Percentiles rank a stretch among this genome's conserved stretches.
Conservation (phyloP, 1,139 yeast species). For the Candida sanyaensis region DNA sequence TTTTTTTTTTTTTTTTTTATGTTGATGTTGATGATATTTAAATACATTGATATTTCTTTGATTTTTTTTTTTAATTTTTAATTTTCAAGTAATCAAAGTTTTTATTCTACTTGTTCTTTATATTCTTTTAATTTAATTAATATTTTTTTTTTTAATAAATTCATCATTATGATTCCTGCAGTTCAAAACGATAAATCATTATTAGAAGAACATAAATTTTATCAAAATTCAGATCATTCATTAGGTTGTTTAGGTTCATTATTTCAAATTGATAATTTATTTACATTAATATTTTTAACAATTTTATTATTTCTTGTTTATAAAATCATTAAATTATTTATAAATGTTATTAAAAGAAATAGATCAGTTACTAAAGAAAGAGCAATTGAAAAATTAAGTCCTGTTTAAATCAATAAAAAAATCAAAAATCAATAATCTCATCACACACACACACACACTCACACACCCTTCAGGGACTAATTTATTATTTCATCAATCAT, state of each 20-base stretch:
- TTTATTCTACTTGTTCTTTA: no score
- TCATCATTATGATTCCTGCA: constrained; percentile 16
- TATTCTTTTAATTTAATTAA: no score
- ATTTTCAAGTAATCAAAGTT: no score
- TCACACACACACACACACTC: no score
- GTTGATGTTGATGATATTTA: no score
- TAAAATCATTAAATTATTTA: neutral
- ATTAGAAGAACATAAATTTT: constrained; percentile 33
- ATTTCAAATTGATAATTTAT: neutral
- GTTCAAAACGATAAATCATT: constrained; percentile 24
- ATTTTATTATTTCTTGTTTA: neutral
- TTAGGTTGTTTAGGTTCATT: neutral
- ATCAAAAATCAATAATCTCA: no score
- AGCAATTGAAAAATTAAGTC: neutral
- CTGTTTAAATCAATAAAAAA: neutral
- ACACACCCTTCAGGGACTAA: no score
- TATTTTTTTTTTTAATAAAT: neutral
- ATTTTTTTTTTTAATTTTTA: no score
- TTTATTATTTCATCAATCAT: no score
- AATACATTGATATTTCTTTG: no score
- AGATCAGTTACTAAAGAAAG: neutral
- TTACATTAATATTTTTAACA: neutral
- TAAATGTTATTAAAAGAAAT: neutral
- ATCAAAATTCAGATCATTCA: constrained; percentile 13
- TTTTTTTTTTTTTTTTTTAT: no score